Evolutionary conservation across 768 basidiomycete genomes (phyloP).

Genomic region (Russula sp.): DNA sequence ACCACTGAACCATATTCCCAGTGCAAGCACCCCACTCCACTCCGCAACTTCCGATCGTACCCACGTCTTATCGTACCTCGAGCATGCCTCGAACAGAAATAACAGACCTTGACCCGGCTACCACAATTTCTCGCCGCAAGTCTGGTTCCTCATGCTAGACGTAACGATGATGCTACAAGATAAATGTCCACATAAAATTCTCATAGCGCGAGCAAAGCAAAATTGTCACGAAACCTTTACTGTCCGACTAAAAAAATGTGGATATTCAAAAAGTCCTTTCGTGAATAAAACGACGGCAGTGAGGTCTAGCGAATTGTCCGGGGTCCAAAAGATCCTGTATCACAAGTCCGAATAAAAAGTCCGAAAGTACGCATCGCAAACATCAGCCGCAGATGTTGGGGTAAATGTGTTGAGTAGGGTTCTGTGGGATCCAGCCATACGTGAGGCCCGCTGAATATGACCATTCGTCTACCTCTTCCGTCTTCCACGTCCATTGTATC

Average conservation of each 20-base stretch:
- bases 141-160: too few species aligned
- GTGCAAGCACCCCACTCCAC: too few species aligned
- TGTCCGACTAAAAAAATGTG: not conserved
- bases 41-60: too few species aligned
- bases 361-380: too few species aligned
- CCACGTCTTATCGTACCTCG: too few species aligned
- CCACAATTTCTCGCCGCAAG: too few species aligned
- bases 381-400: conserved; percentile 49
- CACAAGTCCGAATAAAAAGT: not conserved
- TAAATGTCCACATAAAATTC: too few species aligned
- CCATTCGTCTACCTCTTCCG: conserved; percentile 84
- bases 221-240: not conserved
- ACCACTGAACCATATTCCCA: too few species aligned
- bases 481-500: conserved; percentile 83
- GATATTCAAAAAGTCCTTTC: not conserved
- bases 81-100: too few species aligned
- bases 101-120: too few species aligned
- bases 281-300: not conserved
- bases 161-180: too few species aligned
- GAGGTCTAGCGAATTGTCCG: not conserved
- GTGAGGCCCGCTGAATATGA: conserved; percentile 73
- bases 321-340: not conserved
- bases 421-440: conserved; percentile 78
- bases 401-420: conserved; percentile 44
- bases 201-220: not conserved